These are phyloP conservation scores for Chara braunii DNA, from an alignment of 139 green algal species.

Conservation along the genomic window DNA sequence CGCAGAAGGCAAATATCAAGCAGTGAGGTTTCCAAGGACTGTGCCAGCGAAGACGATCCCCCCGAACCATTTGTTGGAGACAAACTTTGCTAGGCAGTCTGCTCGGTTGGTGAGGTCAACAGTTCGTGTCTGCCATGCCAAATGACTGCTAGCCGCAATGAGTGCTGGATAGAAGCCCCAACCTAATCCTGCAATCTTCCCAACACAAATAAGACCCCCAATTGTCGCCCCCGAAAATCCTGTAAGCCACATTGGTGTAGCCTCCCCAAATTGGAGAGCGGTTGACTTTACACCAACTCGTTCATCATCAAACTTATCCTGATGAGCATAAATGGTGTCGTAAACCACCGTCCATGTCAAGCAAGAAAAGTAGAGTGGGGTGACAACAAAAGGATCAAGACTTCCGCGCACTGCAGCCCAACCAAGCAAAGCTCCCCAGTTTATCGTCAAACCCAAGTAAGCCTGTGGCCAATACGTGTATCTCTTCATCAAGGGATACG, in stretches of 20 bases:
- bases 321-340: slow-evolving; percentile 88
- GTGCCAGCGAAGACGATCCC: slow-evolving; percentile 68
- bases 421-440: slow-evolving; percentile 92
- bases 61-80: slow-evolving; percentile 79
- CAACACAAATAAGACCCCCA: slow-evolving; percentile 27
- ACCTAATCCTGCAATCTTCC: slow-evolving; percentile 25
- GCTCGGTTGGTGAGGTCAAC: slow-evolving; percentile 55
- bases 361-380: slow-evolving; percentile 71
- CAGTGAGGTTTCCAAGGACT: slow-evolving; percentile 56
- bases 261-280: slow-evolving; percentile 48
- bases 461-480: slow-evolving; percentile 74
- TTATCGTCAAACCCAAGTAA: slow-evolving; percentile 91
- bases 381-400: slow-evolving; percentile 60
- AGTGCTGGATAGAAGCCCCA: slow-evolving; percentile 35
- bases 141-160: slow-evolving; percentile 3
- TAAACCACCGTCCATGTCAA: slow-evolving; percentile 92
- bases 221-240: slow-evolving; percentile 14
- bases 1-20: no score
- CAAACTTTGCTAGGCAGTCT: slow-evolving; percentile 82
- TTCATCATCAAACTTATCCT: slow-evolving; percentile 86
- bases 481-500: slow-evolving; percentile 93
- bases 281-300: slow-evolving; percentile 82
- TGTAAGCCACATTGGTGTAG: slow-evolving; percentile 21
- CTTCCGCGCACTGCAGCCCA: slow-evolving; percentile 69
- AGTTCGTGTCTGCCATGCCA: slow-evolving; percentile 32